A percentile compares a stretch with the other conserved stretches of the same genome.
phyloP scores from a whole-genome alignment of 495 filamentous ascomycete genomes.

The Thozetella sp. region DNA sequence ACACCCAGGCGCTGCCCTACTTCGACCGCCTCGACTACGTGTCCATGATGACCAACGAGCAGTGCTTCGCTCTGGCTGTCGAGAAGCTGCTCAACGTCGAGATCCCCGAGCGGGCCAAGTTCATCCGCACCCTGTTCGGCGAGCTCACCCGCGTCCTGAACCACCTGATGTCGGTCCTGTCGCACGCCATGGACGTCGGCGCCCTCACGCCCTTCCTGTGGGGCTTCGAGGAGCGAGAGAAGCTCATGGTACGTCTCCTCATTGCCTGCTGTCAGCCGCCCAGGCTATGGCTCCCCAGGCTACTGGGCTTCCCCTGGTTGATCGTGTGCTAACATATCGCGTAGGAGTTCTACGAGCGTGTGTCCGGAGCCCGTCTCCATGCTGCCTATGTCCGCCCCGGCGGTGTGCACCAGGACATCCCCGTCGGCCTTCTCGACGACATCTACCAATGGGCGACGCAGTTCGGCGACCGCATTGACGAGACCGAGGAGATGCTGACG shows the following conservation, averaged over 20 bases:
- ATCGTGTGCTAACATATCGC: constrained; percentile 7
- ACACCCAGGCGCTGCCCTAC: constrained; percentile 97
- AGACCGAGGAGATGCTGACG: constrained; percentile 97
- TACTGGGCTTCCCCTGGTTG: not conserved
- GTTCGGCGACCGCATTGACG: constrained; percentile 98
- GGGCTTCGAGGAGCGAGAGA: constrained; percentile 99
- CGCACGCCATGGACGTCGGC: constrained; percentile 99
- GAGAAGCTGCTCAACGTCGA: constrained; percentile 99
- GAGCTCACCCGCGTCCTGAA: constrained; percentile 96
- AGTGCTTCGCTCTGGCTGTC: constrained; percentile 92
- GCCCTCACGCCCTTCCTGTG: constrained; percentile 98
- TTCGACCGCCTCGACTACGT: constrained; percentile 99
- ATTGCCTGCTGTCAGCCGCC: constrained; percentile 1
- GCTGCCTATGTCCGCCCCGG: constrained; percentile 98
- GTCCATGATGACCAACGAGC: constrained; percentile 99
- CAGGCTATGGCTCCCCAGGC: not conserved
- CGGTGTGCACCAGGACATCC: constrained; percentile 94
- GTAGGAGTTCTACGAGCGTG: constrained; percentile 99
- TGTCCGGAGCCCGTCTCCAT: constrained; percentile 96
- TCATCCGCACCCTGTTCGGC: constrained; percentile 93
- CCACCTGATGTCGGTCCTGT: constrained; percentile 97
- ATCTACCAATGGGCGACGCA: constrained; percentile 99
- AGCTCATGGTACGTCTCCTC: constrained; percentile 81
- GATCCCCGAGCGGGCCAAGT: constrained; percentile 94
- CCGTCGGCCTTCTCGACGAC: constrained; percentile 93